A percentile compares a stretch with the other conserved stretches of the same genome.
Evolutionary conservation across 2,329 filamentous ascomycete species (phyloP).

Genomic region (Pseudogymnoascus sp.): DNA sequence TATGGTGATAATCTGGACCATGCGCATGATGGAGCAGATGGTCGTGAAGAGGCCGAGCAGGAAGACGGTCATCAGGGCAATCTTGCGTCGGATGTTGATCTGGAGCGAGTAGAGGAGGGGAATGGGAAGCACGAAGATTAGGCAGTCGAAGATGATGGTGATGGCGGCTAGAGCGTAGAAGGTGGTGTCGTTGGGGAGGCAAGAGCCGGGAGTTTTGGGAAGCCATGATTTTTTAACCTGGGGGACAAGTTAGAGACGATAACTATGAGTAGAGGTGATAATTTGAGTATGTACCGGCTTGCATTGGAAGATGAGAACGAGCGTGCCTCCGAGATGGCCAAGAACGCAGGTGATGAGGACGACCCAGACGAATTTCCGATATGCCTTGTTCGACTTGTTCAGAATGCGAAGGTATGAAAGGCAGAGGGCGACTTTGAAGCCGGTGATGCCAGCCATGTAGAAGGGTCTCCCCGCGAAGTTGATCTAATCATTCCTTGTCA

Average conservation of each 20-base stretch:
- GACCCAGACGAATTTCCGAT: conserved; percentile 40
- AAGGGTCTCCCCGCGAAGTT: conserved; percentile 49
- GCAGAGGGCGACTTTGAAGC: conserved; percentile 49
- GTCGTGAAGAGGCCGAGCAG: conserved; percentile 49
- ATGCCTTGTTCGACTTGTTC: conserved; percentile 39
- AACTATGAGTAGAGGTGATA: conserved; percentile 45
- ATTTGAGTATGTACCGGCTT: conserved; percentile 38
- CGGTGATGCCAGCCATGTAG: conserved; percentile 49
- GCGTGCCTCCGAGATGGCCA: conserved; percentile 41
- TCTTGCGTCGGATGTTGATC: conserved; percentile 30
- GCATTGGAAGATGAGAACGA: conserved; percentile 46
- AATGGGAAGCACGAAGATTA: conserved; percentile 32
- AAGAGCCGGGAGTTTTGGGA: conserved; percentile 24
- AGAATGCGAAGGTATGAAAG: conserved; percentile 48
- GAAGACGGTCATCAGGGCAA: conserved; percentile 37
- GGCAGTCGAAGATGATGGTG: conserved; percentile 31
- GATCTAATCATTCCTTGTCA: conserved; percentile 26
- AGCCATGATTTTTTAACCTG: conserved; percentile 28
- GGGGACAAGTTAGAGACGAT: conserved; percentile 36
- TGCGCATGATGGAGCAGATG: conserved; percentile 46
- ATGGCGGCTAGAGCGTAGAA: conserved; percentile 32
- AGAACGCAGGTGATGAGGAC: conserved; percentile 33
- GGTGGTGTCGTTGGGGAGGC: conserved; percentile 30
- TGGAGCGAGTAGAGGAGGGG: conserved; percentile 31
- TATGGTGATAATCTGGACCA: conserved; percentile 45